Evolutionary conservation across 345 rosid species (phyloP).

Genomic region (Combretum micranthum): DNA sequence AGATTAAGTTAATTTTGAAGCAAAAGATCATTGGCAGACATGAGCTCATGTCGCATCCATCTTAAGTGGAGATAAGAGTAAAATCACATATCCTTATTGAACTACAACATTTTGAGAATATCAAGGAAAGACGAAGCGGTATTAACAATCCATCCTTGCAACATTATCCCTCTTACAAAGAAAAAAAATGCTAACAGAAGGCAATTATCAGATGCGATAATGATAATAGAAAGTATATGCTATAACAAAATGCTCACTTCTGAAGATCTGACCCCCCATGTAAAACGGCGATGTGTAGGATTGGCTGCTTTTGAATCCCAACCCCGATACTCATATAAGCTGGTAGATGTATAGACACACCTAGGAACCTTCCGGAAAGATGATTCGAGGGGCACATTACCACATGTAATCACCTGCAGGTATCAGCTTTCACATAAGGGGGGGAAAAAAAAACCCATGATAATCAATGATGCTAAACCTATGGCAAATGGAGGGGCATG

Average conservation of each 20-base stretch:
- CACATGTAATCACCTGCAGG: constrained; percentile 97
- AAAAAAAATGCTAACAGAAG: too few relatives aligned
- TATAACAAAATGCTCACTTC: constrained; percentile 52
- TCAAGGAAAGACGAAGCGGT: not conserved
- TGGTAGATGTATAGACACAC: constrained; percentile 93
- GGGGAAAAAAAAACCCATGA: not conserved
- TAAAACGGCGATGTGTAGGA: constrained; percentile 77
- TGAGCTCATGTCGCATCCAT: too few relatives aligned
- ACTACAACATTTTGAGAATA: too few relatives aligned
- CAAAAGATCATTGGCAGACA: too few relatives aligned
- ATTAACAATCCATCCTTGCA: too few relatives aligned
- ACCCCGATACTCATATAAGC: constrained; percentile 87
- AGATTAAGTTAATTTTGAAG: too few relatives aligned
- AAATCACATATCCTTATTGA: too few relatives aligned
- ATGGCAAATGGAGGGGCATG: not conserved
- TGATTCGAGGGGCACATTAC: constrained; percentile 93
- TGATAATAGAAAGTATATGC: not conserved
- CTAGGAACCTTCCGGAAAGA: constrained; percentile 96
- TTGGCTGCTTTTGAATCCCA: constrained; percentile 96
- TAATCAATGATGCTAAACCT: not conserved
- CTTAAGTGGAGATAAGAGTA: too few relatives aligned
- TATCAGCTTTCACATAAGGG: not conserved
- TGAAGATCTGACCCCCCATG: constrained; percentile 79
- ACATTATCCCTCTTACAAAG: too few relatives aligned
- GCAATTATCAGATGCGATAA: too few relatives aligned